Percentiles rank a stretch among this genome's conserved stretches.
Evolutionary conservation across 2,329 filamentous ascomycete species (phyloP).

Genomic region (Cladobotryum mycophilum): DNA sequence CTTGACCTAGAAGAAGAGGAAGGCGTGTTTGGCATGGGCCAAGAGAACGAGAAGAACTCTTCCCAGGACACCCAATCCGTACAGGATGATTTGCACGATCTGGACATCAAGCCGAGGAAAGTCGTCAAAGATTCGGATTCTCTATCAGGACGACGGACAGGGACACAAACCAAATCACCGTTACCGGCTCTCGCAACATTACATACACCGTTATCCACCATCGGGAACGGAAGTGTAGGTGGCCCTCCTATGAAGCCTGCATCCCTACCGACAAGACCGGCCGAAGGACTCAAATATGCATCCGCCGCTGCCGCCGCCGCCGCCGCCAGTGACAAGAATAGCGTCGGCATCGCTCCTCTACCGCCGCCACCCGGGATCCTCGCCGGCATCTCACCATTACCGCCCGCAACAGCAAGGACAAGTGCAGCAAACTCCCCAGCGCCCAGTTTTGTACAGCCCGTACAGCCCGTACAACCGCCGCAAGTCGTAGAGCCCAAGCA

Average conservation of each 20-base stretch:
- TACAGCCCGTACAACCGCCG: slow-evolving; percentile 38
- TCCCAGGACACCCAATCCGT: slow-evolving; percentile 92
- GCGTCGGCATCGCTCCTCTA: slow-evolving; percentile 86
- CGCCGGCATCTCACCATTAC: slow-evolving; percentile 41
- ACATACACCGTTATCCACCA: slow-evolving; percentile 63
- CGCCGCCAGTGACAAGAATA: slow-evolving; percentile 79
- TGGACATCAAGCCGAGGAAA: slow-evolving; percentile 46
- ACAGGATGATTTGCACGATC: slow-evolving; percentile 70
- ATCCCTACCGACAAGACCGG: slow-evolving; percentile 72
- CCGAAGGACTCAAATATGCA: slow-evolving; percentile 91
- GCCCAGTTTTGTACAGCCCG: slow-evolving; percentile 40
- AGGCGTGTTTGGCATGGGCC: slow-evolving; percentile 72
- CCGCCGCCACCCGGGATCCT: slow-evolving; percentile 74
- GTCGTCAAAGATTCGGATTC: slow-evolving; percentile 53
- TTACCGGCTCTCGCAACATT: slow-evolving; percentile 87
- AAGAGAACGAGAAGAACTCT: slow-evolving; percentile 81
- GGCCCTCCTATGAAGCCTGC: slow-evolving; percentile 83
- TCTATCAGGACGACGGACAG: slow-evolving; percentile 61
- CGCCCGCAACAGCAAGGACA: slow-evolving; percentile 46
- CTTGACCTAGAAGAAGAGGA: slow-evolving; percentile 90
- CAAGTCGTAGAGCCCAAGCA: slow-evolving; percentile 26
- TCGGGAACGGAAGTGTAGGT: slow-evolving; percentile 50
- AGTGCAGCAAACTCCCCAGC: slow-evolving; percentile 52
- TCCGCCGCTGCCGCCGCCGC: slow-evolving; percentile 92
- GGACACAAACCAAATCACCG: slow-evolving; percentile 86